phyloP scores from a whole-genome alignment of 257 asterid species.

The Solanum bulbocastanum region DNA sequence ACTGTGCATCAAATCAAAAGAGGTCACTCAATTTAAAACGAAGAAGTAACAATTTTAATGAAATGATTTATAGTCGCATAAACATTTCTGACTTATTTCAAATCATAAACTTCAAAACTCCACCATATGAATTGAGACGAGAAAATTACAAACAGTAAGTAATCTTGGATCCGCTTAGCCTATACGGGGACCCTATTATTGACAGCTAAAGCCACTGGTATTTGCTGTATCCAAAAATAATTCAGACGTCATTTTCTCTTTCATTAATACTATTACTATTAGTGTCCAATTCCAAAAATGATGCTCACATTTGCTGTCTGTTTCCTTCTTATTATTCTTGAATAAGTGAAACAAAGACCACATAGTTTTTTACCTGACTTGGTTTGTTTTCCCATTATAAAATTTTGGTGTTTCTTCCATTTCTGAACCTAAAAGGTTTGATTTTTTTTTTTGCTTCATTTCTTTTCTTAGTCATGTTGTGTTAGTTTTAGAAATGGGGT shows the following conservation, averaged over 20 bases:
- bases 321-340: background rate
- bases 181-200: background rate
- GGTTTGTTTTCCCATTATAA: background rate
- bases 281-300: background rate
- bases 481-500: background rate
- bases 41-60: too few species aligned
- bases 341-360: background rate
- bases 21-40: background rate
- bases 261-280: background rate
- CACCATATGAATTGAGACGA: background rate
- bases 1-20: too few species aligned
- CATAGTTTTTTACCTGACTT: background rate
- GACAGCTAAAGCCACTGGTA: background rate
- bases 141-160: background rate
- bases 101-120: background rate
- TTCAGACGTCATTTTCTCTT: background rate
- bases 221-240: background rate
- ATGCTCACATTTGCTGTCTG: slow-evolving; percentile 1
- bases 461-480: background rate
- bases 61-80: too few species aligned
- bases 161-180: fast-evolving
- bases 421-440: background rate
- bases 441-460: background rate
- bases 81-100: background rate
- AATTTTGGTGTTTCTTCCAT: background rate